Evolutionary conservation across 345 rosid species (phyloP).

Genomic region (Lumnitzera racemosa): DNA sequence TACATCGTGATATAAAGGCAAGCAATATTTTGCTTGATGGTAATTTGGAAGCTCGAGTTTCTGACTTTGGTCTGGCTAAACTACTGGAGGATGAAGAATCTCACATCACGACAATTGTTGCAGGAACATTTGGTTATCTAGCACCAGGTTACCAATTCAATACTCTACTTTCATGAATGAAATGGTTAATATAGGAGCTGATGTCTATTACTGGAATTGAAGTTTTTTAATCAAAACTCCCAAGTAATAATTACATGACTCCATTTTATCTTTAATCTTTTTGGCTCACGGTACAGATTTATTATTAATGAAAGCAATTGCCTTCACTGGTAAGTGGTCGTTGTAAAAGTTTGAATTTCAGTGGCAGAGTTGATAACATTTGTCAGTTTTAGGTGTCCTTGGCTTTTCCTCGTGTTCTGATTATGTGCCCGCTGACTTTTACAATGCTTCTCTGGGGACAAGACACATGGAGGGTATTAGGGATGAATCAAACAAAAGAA

Average conservation of each 20-base stretch:
- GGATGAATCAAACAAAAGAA: too few relatives aligned
- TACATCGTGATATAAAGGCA: conserved; percentile 97
- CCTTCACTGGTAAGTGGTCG: too few relatives aligned
- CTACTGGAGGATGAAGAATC: conserved; percentile 92
- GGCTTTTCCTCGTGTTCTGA: too few relatives aligned
- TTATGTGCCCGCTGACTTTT: too few relatives aligned
- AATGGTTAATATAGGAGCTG: too few relatives aligned
- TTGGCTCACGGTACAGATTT: too few relatives aligned
- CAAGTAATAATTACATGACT: neutral
- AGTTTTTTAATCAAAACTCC: neutral
- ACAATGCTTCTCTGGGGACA: too few relatives aligned
- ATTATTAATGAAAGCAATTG: too few relatives aligned
- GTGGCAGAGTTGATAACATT: too few relatives aligned
- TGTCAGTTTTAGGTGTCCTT: too few relatives aligned
- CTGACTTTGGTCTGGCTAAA: conserved; percentile 98
- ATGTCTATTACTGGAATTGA: neutral
- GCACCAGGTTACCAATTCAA: conserved; percentile 73
- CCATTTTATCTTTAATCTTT: neutral
- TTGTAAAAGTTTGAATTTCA: too few relatives aligned
- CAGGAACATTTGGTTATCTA: conserved; percentile 97
- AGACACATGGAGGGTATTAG: too few relatives aligned
- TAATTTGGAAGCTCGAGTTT: conserved; percentile 93
- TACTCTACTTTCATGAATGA: neutral
- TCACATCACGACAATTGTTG: conserved; percentile 96
- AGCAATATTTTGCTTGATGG: conserved; percentile 98